These are phyloP conservation scores for Aspergillus phoenicis DNA, from an alignment of 2,329 filamentous ascomycete genomes.

Conservation along the genomic window DNA sequence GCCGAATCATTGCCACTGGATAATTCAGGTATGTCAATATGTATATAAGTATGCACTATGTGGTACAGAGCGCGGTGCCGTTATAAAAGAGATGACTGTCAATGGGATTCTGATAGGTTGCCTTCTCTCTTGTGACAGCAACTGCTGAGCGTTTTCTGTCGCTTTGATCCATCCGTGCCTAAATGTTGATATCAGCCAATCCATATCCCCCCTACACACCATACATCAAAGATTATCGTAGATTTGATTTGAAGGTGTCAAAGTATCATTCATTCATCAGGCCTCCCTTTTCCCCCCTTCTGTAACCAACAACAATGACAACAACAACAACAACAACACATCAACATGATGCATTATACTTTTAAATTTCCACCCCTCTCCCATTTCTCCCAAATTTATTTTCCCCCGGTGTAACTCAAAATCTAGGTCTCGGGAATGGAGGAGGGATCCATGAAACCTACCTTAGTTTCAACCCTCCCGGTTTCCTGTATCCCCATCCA, in stretches of 20 bases:
- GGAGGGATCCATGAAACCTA: constrained; percentile 2
- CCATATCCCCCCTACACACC: neutral
- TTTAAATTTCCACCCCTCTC: neutral
- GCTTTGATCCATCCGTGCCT: neutral
- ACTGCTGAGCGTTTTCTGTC: neutral
- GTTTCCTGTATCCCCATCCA: constrained; percentile 16
- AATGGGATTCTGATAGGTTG: neutral
- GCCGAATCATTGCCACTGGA: neutral
- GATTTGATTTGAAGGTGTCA: too few relatives aligned
- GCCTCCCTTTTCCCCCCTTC: too few relatives aligned
- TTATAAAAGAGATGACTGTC: too few relatives aligned
- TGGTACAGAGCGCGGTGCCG: too few relatives aligned
- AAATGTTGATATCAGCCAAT: neutral
- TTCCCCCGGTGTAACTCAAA: constrained; percentile 19
- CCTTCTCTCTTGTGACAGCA: neutral
- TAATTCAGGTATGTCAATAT: neutral
- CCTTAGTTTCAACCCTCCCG: constrained; percentile 5
- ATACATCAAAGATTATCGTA: neutral
- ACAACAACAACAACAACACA: neutral
- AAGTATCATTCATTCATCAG: too few relatives aligned
- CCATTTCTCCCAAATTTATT: too few relatives aligned
- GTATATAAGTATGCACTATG: too few relatives aligned
- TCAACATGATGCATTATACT: neutral
- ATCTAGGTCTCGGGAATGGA: constrained; percentile 16
- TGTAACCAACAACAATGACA: neutral